Conservation (phyloP, 2,329 filamentous ascomycete species). For the Knoxdaviesia proteae region DNA sequence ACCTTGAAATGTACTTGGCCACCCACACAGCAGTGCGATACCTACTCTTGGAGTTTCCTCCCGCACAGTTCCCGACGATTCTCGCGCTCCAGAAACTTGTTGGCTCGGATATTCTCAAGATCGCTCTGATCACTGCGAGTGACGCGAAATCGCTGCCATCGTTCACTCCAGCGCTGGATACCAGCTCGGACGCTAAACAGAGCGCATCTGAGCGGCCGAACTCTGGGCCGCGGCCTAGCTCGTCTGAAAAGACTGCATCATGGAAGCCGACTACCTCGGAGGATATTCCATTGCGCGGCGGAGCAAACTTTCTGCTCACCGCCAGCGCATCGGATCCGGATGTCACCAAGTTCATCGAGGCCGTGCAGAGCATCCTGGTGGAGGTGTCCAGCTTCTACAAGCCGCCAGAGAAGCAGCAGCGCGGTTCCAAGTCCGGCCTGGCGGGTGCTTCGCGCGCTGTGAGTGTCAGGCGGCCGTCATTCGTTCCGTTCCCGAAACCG, state of each 20-base stretch:
- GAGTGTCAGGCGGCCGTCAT: too few species aligned
- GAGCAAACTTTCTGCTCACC: constrained; percentile 35
- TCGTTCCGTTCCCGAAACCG: too few species aligned
- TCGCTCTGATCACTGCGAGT: constrained; percentile 29
- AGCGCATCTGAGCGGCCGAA: too few species aligned
- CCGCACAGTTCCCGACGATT: constrained; percentile 33
- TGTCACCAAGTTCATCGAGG: constrained; percentile 29
- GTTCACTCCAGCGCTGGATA: too few species aligned
- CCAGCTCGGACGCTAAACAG: too few species aligned
- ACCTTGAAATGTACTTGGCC: constrained; percentile 37
- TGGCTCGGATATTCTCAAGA: constrained; percentile 33
- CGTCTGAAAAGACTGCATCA: too few species aligned
- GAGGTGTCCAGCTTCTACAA: constrained; percentile 13
- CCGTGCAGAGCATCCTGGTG: constrained; percentile 27
- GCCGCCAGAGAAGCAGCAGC: neutral
- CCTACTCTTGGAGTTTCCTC: constrained; percentile 36
- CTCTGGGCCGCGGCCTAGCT: too few species aligned
- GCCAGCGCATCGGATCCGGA: constrained; percentile 32
- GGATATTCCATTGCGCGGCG: constrained; percentile 5
- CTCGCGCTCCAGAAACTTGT: constrained; percentile 35
- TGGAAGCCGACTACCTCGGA: too few species aligned
- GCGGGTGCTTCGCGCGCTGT: too few species aligned
- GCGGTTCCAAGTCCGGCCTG: neutral
- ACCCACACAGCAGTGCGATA: constrained; percentile 30
- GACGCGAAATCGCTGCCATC: too few species aligned